Conservation (phyloP, 2,329 filamentous ascomycete species). For the Trichoderma simmonsii region DNA sequence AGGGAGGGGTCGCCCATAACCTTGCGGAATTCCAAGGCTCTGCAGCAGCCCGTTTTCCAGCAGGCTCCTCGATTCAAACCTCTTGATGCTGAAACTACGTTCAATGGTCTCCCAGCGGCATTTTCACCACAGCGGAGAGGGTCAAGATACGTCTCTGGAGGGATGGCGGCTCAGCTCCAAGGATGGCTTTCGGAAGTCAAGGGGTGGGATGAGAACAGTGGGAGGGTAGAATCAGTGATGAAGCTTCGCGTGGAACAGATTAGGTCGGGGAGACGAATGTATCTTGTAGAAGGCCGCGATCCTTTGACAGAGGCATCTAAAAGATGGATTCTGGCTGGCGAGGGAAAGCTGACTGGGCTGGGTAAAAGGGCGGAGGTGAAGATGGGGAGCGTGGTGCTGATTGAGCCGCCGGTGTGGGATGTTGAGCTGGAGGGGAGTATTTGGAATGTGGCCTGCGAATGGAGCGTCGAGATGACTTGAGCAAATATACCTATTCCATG, state of each 20-base stretch:
- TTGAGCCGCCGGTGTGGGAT: conserved; percentile 40
- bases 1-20: background rate
- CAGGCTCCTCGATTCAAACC: conserved; percentile 41
- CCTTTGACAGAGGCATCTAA: conserved; percentile 1
- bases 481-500: background rate
- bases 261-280: conserved; percentile 34
- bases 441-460: conserved; percentile 41
- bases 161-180: conserved; percentile 40
- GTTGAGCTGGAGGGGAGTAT: conserved; percentile 32
- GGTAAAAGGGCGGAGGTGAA: conserved; percentile 29
- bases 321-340: conserved; percentile 37
- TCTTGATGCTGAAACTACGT: conserved; percentile 24
- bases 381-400: conserved; percentile 31
- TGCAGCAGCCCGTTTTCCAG: conserved; percentile 38
- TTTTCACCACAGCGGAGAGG: conserved; percentile 39
- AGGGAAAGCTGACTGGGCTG: conserved; percentile 37
- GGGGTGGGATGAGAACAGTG: conserved; percentile 29
- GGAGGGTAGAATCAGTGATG: conserved; percentile 20
- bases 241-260: conserved; percentile 33
- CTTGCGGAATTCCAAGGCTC: background rate
- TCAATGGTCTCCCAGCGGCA: conserved; percentile 26
- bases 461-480: conserved; percentile 27
- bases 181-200: conserved; percentile 42
- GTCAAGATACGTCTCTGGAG: conserved; percentile 35
- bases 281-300: conserved; percentile 29